phyloP scores from a whole-genome alignment of 495 filamentous ascomycete genomes.

The Penicillium crystallinum region DNA sequence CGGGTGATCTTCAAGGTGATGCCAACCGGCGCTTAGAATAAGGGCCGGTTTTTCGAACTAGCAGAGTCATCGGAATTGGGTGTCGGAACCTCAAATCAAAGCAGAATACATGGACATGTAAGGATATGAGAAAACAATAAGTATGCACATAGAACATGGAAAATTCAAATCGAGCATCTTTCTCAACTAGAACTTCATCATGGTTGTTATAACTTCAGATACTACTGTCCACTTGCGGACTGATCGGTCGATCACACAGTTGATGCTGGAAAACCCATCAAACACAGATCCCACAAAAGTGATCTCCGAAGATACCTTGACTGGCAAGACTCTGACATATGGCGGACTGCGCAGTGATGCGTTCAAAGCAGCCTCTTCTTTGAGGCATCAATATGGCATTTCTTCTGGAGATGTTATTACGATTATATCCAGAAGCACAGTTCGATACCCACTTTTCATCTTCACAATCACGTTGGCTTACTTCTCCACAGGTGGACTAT shows the following conservation, averaged over 20 bases:
- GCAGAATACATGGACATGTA: no score
- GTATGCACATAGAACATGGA: neutral
- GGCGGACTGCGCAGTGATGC: neutral
- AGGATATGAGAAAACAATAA: neutral
- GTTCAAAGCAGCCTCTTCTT: neutral
- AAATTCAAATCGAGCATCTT: no score
- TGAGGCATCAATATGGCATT: neutral
- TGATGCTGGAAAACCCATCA: slow-evolving; percentile 1
- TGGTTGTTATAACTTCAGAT: neutral
- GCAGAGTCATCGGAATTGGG: no score
- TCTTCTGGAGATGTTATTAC: neutral
- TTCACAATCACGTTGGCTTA: neutral
- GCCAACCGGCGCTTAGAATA: no score
- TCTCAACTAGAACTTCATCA: neutral
- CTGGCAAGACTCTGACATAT: neutral
- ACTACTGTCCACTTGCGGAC: neutral
- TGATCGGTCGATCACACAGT: neutral
- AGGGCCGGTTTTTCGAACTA: no score
- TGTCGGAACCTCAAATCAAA: no score
- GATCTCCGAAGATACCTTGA: slow-evolving; percentile 1
- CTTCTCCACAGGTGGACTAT: slow-evolving; percentile 4
- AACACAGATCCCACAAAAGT: slow-evolving; percentile 1
- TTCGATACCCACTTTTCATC: neutral
- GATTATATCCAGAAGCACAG: neutral
- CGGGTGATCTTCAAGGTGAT: no score